Evolutionary conservation across 768 basidiomycete genomes (phyloP), one percentile per base, ranked within the genome.

Genomic region (Strobilomyces dryophilus): DNA sequence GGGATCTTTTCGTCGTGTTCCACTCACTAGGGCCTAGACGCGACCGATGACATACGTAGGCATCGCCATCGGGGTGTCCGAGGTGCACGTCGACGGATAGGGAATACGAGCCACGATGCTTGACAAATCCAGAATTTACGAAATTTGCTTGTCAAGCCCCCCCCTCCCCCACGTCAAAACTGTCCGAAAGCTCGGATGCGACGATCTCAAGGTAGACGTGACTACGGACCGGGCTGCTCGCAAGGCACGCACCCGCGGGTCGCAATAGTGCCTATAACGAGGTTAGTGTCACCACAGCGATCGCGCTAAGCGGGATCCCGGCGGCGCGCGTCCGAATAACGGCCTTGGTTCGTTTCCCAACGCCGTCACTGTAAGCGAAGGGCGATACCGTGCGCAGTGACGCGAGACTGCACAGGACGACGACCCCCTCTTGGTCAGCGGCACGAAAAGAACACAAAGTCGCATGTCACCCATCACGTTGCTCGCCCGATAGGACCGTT

Each of bases 41-140:
- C 20, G 18, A 48, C 21, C 26, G 45, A 47, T 47, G 29, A 36
- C 39, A 34, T 7, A 20, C 29, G 6, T 21, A 15, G 18, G 18
- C 39, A 26, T 20, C 24, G 14, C 43, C 24, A 17, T 40, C 21
- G 11, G 52, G 52, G 52, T 53, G 47, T 53, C 52, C 47, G 52
- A 53, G 52, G 52, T 53, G 52, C 46, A 37, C 18, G 40, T 31
- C 26, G 26, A 36, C 34, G 26, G 41, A 47, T 47, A 35, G 29
- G 45, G 45, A 46, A 18, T 34, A 15, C 35, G 8, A 26, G 11
- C 6, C n/a, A 37, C 1, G 15, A 47, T 27, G 41, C 26, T 20
- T 17, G 21, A 32, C 27, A 32, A 15, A 5, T 51, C 21, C 21
- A 32, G n/a, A 32, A 15, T 5, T 51, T 41, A 52, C 51, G 51